Percentiles rank a stretch among this genome's conserved stretches.
These are phyloP conservation scores for Cyclotella atomus DNA, from an alignment of 108 stramenopile genomes.

Conservation along the genomic window DNA sequence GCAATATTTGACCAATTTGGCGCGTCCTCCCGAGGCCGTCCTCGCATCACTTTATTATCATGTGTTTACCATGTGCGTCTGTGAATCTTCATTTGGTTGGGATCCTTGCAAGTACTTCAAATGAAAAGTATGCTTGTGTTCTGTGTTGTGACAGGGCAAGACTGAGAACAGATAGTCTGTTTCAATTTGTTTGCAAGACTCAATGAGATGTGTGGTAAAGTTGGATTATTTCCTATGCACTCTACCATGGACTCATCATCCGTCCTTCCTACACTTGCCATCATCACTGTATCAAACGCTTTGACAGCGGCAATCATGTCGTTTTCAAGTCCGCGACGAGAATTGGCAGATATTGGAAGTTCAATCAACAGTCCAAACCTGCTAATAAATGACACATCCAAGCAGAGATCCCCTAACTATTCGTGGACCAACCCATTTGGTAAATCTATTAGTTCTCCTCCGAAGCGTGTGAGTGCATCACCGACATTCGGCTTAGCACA, in stretches of 20 bases:
- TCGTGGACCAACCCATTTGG: neutral
- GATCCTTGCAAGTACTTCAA: too few species aligned
- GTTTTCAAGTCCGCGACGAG: conserved; percentile 4
- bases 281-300: neutral
- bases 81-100: too few species aligned
- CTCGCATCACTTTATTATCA: too few species aligned
- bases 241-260: conserved; percentile 4
- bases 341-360: neutral
- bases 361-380: neutral
- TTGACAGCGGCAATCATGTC: neutral
- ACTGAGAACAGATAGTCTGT: neutral
- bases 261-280: neutral
- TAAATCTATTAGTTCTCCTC: neutral
- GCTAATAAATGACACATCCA: neutral
- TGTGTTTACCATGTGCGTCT: too few species aligned
- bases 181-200: conserved; percentile 1
- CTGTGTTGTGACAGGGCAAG: too few species aligned
- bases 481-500: neutral
- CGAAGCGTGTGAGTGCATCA: neutral
- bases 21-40: too few species aligned
- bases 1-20: too few species aligned
- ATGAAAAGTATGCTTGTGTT: too few species aligned
- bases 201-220: neutral
- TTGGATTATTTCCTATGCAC: neutral
- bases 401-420: neutral